These are phyloP conservation scores for Acanthamoeba triangularis DNA, from an alignment of 208 protist genomes.

Conservation along the genomic window DNA sequence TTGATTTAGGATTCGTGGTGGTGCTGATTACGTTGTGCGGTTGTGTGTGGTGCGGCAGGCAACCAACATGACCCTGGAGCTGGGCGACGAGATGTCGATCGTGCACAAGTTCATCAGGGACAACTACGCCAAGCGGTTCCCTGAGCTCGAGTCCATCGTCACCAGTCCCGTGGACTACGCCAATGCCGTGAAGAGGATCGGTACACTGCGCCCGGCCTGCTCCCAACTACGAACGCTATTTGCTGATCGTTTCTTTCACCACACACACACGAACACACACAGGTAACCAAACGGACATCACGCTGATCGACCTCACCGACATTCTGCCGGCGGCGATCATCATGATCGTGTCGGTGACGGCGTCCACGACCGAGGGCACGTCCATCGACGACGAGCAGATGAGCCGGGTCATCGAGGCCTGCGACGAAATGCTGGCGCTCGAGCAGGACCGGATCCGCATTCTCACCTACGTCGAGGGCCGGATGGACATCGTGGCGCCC, in stretches of 20 bases:
- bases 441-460: conserved; percentile 80
- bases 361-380: conserved; percentile 88
- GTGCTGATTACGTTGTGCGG: no score
- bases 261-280: neutral
- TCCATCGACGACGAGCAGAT: conserved; percentile 81
- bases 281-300: conserved; percentile 86
- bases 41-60: conserved; percentile 33
- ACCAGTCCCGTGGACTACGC: conserved; percentile 90
- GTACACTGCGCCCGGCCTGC: conserved; percentile 17
- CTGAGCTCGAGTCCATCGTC: conserved; percentile 91
- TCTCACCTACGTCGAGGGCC: conserved; percentile 89
- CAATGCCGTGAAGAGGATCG: conserved; percentile 86
- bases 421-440: conserved; percentile 86
- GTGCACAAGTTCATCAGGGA: conserved; percentile 87
- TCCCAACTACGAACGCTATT: neutral
- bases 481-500: conserved; percentile 92
- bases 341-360: conserved; percentile 92
- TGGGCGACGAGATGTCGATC: conserved; percentile 88
- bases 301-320: conserved; percentile 85
- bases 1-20: neutral
- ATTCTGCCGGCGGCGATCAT: conserved; percentile 89
- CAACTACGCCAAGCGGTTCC: conserved; percentile 90
- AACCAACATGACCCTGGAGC: conserved; percentile 83
- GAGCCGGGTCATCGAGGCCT: conserved; percentile 80
- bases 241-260: neutral